phyloP scores from a whole-genome alignment of 371 early-diverging fungal species.

The Mortierella sp. region DNA sequence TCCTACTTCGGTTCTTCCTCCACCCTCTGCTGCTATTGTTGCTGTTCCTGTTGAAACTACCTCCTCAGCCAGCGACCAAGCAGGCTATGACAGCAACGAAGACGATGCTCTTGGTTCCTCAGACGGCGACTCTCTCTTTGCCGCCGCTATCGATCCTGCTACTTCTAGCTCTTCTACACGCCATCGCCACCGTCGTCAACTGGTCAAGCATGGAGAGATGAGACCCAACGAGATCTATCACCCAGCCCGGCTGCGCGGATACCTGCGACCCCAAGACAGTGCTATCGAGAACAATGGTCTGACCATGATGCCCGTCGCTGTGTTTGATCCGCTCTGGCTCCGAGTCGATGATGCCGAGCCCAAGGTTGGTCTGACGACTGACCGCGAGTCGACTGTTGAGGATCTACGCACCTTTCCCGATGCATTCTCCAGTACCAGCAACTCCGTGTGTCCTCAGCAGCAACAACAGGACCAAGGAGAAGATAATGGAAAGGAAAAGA shows the following conservation, averaged over 20 bases:
- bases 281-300: conserved; percentile 38
- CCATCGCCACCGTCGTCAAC: conserved; percentile 5
- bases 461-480: neutral
- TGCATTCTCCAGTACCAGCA: conserved; percentile 18
- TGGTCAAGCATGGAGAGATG: conserved; percentile 39
- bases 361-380: conserved; percentile 19
- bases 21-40: neutral
- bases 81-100: neutral
- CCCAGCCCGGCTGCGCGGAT: conserved; percentile 33
- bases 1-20: neutral
- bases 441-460: conserved; percentile 23
- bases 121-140: conserved; percentile 17
- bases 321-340: conserved; percentile 59
- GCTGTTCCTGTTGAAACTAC: neutral
- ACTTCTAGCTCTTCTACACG: neutral
- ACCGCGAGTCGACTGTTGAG: conserved; percentile 28
- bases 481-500: neutral
- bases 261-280: conserved; percentile 28
- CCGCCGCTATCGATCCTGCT: neutral
- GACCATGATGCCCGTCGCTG: conserved; percentile 49
- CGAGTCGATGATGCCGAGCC: conserved; percentile 38
- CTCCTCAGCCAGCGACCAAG: neutral
- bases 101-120: conserved; percentile 9
- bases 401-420: conserved; percentile 30
- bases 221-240: conserved; percentile 43